A percentile compares a stretch with the other conserved stretches of the same genome.
Conservation (phyloP, 2,329 filamentous ascomycete species). For the Didymella exigua region DNA sequence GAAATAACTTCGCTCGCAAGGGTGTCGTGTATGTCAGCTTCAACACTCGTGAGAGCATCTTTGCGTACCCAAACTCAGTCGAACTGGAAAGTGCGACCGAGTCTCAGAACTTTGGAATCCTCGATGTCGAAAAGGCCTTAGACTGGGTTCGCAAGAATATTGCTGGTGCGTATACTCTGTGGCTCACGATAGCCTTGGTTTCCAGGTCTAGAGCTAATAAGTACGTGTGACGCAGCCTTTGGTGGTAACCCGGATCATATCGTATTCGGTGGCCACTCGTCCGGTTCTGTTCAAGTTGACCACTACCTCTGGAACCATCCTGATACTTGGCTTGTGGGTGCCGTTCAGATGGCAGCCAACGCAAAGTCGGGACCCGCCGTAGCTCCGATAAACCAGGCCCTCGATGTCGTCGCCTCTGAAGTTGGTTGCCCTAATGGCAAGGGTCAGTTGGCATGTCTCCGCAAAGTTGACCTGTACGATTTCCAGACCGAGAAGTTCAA, state of each 20-base stretch:
- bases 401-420: conserved; percentile 32
- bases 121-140: conserved; percentile 47
- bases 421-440: conserved; percentile 27
- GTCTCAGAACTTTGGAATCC: conserved; percentile 44
- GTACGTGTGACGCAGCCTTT: conserved; percentile 27
- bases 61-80: conserved; percentile 50
- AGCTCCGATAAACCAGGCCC: conserved; percentile 26
- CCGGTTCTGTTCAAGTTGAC: conserved; percentile 35
- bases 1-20: conserved; percentile 46
- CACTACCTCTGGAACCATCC: conserved; percentile 36
- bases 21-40: conserved; percentile 35
- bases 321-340: conserved; percentile 26
- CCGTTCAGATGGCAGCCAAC: conserved; percentile 34
- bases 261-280: conserved; percentile 50
- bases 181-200: background rate
- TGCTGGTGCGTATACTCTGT: conserved; percentile 14
- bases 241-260: conserved; percentile 52
- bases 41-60: conserved; percentile 44
- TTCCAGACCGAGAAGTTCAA: conserved; percentile 35
- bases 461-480: conserved; percentile 29
- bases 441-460: conserved; percentile 30
- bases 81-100: conserved; percentile 34
- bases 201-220: background rate
- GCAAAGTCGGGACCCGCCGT: conserved; percentile 33
- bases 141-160: conserved; percentile 48